Evolutionary conservation across 495 filamentous ascomycete genomes (phyloP), one percentile per base, ranked within the genome.

Genomic region (Penicillium argentinense): DNA sequence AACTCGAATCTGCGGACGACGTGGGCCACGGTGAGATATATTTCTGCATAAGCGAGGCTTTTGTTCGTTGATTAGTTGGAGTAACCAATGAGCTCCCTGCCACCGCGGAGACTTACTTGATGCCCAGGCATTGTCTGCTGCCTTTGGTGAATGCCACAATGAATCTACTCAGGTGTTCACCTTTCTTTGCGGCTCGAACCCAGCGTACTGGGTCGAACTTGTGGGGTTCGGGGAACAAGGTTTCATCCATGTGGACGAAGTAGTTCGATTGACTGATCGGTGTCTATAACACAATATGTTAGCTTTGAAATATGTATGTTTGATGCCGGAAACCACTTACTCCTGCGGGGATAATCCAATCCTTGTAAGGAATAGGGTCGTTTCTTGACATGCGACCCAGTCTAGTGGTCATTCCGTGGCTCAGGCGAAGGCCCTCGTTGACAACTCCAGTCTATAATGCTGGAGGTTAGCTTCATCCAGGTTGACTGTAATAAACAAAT

Each of bases 121-220:
- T 64, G 9, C 77, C 76, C 4, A 78, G 39, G 44, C 77, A 79
- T 9, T 54, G 59, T 25, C 77, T 43, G 14, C 64, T 69, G 0
- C 77, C 77, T 42, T 63, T 71, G 9, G 53, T 60, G 38, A 81
- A 81, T 0, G 75, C 48, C 6, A 74, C 62, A 4, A 71, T 61
- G 34, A 66, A 71, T 11, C 59, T 54, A 9, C 50, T 40, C 18
- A 77, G 49, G 21, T 56, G 33, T 25, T 60, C 40, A 6, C 54
- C 46, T 12, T 49, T 33, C 8, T 56, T 52, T 9, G 42, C 37
- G 4, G 62, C 57, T 6, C 54, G 47, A 17, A 78, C 54, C 75
- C 76, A 84, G 17, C 79, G 68, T 14, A 76, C 68, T 0, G 80
- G 80, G 11, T 63, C 45, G 50, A 77, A 80, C 9, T 47, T 56